Evolutionary conservation across 2,329 filamentous ascomycete genomes (phyloP).

Genomic region (Cladosporium sp.): DNA sequence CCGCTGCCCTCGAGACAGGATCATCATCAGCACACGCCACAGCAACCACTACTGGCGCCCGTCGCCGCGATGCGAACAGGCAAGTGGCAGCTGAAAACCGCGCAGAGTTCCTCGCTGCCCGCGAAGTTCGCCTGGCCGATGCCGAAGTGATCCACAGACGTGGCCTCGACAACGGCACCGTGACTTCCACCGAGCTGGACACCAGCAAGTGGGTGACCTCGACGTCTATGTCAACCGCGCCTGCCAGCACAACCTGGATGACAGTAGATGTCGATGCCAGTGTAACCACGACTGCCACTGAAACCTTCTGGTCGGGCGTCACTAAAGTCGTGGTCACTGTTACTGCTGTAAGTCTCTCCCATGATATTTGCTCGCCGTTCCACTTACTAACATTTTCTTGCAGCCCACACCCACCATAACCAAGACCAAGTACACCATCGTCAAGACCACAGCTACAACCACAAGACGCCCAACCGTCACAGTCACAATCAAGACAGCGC

Average conservation of each 20-base stretch:
- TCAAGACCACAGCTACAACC: slow-evolving; percentile 20
- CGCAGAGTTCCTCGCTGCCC: slow-evolving; percentile 27
- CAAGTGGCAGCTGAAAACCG: slow-evolving; percentile 15
- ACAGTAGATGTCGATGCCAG: slow-evolving; percentile 1
- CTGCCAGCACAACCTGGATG: slow-evolving; percentile 5
- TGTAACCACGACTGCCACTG: slow-evolving; percentile 17
- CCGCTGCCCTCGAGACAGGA: slow-evolving; percentile 32
- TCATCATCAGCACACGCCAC: slow-evolving; percentile 23
- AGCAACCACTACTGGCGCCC: slow-evolving; percentile 15
- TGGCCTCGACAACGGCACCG: slow-evolving; percentile 35
- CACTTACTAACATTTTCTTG: not conserved
- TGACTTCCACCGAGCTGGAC: slow-evolving; percentile 36
- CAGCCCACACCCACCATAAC: slow-evolving; percentile 22
- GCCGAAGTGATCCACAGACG: slow-evolving; percentile 28
- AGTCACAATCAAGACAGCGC: slow-evolving; percentile 19
- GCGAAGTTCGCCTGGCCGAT: slow-evolving; percentile 30
- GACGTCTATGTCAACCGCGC: slow-evolving; percentile 11
- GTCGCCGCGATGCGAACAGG: slow-evolving; percentile 18
- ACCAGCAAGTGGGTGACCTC: slow-evolving; percentile 32
- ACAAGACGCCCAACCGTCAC: slow-evolving; percentile 20
- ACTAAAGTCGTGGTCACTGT: slow-evolving; percentile 19
- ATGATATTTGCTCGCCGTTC: not conserved
- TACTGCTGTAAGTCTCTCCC: slow-evolving; percentile 20
- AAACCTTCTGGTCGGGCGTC: slow-evolving; percentile 16
- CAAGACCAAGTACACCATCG: slow-evolving; percentile 20